These are phyloP conservation scores for Pisolithus microcarpus DNA, from an alignment of 768 basidiomycete genomes.

Conservation along the genomic window DNA sequence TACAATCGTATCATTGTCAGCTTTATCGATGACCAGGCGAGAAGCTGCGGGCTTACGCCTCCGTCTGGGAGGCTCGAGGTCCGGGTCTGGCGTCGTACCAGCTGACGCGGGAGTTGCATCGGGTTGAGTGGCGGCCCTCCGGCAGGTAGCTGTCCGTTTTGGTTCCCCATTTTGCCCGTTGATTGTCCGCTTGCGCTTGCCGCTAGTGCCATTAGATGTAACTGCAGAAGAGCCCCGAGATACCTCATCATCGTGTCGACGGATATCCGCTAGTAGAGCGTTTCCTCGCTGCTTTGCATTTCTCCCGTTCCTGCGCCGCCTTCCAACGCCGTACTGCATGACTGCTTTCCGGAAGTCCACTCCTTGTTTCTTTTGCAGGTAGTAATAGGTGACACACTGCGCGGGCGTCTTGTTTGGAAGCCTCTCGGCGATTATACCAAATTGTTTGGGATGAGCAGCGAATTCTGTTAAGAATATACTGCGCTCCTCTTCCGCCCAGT, in stretches of 20 bases:
- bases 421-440: conserved; percentile 80
- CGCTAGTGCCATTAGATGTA: conserved; percentile 17
- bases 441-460: conserved; percentile 86
- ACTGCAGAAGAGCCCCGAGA: conserved; percentile 20
- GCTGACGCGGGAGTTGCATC: conserved; percentile 42
- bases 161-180: conserved; percentile 27
- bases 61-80: conserved; percentile 49
- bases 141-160: conserved; percentile 28
- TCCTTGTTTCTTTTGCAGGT: conserved; percentile 83
- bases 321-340: conserved; percentile 56
- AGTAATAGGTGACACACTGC: conserved; percentile 92
- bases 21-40: conserved; percentile 27
- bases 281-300: conserved; percentile 70
- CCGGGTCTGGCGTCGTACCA: conserved; percentile 56
- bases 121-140: conserved; percentile 37
- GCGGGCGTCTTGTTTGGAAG: conserved; percentile 79
- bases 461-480: conserved; percentile 73
- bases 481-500: conserved; percentile 87
- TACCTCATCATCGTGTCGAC: conserved; percentile 56
- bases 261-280: conserved; percentile 74
- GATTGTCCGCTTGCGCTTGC: conserved; percentile 36
- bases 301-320: conserved; percentile 51
- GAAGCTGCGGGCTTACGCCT: conserved; percentile 30
- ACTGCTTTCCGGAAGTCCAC: conserved; percentile 82
- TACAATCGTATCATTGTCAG: conserved; percentile 27